Evolutionary conservation across 2,329 filamentous ascomycete genomes (phyloP).

Genomic region (Aureobasidium zeae): DNA sequence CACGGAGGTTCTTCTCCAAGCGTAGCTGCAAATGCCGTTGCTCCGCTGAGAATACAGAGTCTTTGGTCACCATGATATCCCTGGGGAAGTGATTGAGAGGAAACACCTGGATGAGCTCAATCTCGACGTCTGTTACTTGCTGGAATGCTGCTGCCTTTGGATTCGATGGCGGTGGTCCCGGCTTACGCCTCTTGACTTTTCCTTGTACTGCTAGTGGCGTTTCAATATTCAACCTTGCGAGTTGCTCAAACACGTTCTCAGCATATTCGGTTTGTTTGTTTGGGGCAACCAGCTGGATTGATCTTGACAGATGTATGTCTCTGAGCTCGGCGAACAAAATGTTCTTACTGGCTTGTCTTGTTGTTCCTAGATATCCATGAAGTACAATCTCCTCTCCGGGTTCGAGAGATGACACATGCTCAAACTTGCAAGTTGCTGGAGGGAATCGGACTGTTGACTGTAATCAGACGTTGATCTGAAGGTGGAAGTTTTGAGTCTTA

Average conservation of each 20-base stretch:
- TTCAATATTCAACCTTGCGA: conserved; percentile 40
- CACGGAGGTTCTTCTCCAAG: conserved; percentile 56
- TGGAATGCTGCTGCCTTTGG: conserved; percentile 26
- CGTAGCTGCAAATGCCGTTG: conserved; percentile 78
- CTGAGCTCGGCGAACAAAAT: conserved; percentile 60
- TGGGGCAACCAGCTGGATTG: conserved; percentile 28
- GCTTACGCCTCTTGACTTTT: conserved; percentile 35
- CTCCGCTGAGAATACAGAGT: conserved; percentile 63
- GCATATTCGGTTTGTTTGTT: conserved; percentile 14
- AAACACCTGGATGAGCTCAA: conserved; percentile 53
- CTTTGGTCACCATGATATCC: conserved; percentile 66
- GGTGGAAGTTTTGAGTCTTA: conserved; percentile 4
- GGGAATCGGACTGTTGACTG: conserved; percentile 38
- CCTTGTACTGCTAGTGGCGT: conserved; percentile 49
- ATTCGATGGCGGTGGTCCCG: conserved; percentile 17
- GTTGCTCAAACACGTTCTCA: conserved; percentile 19
- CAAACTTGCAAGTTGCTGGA: conserved; percentile 32
- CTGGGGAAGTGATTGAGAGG: conserved; percentile 64
- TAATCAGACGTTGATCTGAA: background rate
- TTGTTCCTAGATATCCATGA: conserved; percentile 63
- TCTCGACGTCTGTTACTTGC: conserved; percentile 41
- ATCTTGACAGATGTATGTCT: conserved; percentile 33
- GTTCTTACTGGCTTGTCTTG: conserved; percentile 57
- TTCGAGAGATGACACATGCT: conserved; percentile 20
- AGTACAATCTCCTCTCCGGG: conserved; percentile 40